phyloP scores from a whole-genome alignment of 208 protist species.

The Blechomonas ayalai region DNA sequence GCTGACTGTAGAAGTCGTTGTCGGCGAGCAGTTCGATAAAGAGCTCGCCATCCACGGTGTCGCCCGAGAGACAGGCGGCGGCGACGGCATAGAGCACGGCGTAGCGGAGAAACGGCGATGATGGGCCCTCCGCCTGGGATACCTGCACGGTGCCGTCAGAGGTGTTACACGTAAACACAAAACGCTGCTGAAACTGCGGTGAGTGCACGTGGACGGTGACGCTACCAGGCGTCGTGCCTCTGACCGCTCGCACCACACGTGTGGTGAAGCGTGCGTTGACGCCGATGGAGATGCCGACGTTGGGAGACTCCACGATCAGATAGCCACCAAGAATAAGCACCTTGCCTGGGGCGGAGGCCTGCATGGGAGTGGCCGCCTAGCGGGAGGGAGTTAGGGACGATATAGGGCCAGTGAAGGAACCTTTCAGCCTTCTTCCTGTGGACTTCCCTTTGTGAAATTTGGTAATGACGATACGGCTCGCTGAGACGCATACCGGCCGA shows the following conservation, averaged over 20 bases:
- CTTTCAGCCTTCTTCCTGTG: too few relatives aligned
- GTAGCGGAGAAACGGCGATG: conserved; percentile 62
- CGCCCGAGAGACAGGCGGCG: conserved; percentile 15
- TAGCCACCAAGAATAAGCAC: conserved; percentile 95
- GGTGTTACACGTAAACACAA: conserved; percentile 40
- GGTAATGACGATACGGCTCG: too few relatives aligned
- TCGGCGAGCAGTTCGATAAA: conserved; percentile 75
- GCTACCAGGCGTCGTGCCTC: conserved; percentile 7
- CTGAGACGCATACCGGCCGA: too few relatives aligned
- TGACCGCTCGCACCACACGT: conserved; percentile 17
- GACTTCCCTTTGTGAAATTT: too few relatives aligned
- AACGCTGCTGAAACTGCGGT: conserved; percentile 72
- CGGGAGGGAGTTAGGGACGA: too few relatives aligned
- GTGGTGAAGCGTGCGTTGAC: conserved; percentile 88
- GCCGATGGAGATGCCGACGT: conserved; percentile 91
- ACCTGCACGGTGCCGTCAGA: conserved; percentile 22
- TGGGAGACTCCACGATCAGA: conserved; percentile 87
- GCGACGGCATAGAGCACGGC: conserved; percentile 63
- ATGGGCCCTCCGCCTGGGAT: conserved; percentile 43
- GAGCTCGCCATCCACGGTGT: conserved; percentile 7
- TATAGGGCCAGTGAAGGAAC: too few relatives aligned
- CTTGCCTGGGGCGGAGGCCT: conserved; percentile 91
- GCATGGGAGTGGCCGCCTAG: too few relatives aligned
- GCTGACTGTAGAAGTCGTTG: conserved; percentile 92
- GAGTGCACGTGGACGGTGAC: conserved; percentile 58